phyloP scores from a whole-genome alignment of 768 basidiomycete genomes.

The Panellus pusillus region DNA sequence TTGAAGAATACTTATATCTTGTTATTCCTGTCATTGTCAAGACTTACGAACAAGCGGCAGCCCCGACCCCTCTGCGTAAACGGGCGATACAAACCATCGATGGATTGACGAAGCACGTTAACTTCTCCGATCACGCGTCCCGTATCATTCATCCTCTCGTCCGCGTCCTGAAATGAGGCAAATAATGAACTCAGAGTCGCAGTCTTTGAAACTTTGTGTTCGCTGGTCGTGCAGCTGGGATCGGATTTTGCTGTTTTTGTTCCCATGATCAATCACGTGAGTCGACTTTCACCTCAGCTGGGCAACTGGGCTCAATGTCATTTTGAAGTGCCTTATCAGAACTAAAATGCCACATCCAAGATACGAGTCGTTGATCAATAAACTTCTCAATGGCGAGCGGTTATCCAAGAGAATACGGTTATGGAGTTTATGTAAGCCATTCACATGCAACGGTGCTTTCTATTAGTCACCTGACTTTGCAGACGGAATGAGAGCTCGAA shows the following conservation, averaged over 20 bases:
- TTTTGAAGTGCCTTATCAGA: conserved; percentile 64
- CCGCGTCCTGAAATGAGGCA: conserved; percentile 71
- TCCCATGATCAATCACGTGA: conserved; percentile 93
- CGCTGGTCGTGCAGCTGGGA: conserved; percentile 89
- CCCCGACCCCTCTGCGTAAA: conserved; percentile 73
- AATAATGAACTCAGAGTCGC: conserved; percentile 80
- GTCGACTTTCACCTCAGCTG: conserved; percentile 11
- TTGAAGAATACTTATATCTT: conserved; percentile 97
- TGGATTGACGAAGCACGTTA: conserved; percentile 85
- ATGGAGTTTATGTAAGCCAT: conserved; percentile 62
- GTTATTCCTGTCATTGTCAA: conserved; percentile 93
- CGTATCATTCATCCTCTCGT: conserved; percentile 95
- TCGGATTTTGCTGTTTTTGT: conserved; percentile 98
- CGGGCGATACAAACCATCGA: conserved; percentile 91
- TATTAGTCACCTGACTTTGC: conserved; percentile 3
- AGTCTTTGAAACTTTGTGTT: conserved; percentile 92
- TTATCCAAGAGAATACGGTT: conserved; percentile 83
- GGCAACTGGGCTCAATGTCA: background rate
- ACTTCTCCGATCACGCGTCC: conserved; percentile 97
- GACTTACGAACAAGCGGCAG: conserved; percentile 83
- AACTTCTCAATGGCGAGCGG: conserved; percentile 88
- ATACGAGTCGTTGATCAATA: conserved; percentile 87
- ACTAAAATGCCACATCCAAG: conserved; percentile 76
- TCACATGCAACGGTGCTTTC: background rate
- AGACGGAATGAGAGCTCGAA: conserved; percentile 61